These are phyloP conservation scores for Calonectria pseudoturangicola DNA, from an alignment of 2,329 filamentous ascomycete species.

Conservation along the genomic window DNA sequence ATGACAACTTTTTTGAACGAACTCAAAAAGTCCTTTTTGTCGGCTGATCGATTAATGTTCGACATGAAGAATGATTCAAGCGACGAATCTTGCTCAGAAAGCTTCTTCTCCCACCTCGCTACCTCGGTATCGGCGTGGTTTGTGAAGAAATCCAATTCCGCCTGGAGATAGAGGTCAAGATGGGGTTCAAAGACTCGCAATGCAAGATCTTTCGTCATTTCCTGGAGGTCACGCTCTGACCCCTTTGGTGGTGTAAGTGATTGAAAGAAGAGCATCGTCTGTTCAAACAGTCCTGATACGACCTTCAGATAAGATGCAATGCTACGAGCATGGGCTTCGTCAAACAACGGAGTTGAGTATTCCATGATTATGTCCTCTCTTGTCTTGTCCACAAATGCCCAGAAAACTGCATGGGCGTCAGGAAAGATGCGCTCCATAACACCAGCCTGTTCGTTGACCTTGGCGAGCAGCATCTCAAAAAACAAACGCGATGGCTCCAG, in stretches of 20 bases:
- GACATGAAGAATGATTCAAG: constrained; percentile 97
- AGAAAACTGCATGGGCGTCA: constrained; percentile 80
- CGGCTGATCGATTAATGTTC: constrained; percentile 93
- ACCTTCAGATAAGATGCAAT: constrained; percentile 88
- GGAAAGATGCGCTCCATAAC: constrained; percentile 91
- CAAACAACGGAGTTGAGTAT: constrained; percentile 89
- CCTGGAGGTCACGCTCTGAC: constrained; percentile 75
- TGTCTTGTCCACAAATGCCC: constrained; percentile 87
- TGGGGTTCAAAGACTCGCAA: constrained; percentile 90
- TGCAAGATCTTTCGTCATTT: constrained; percentile 80
- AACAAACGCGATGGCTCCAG: constrained; percentile 88
- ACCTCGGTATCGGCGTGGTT: constrained; percentile 86
- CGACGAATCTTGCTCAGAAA: constrained; percentile 92
- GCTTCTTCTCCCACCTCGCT: constrained; percentile 90
- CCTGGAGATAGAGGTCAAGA: constrained; percentile 92
- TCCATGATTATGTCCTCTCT: constrained; percentile 90
- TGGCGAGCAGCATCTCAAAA: constrained; percentile 83
- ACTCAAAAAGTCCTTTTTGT: constrained; percentile 96
- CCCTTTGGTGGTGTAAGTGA: constrained; percentile 81
- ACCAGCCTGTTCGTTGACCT: constrained; percentile 87
- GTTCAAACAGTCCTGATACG: constrained; percentile 90
- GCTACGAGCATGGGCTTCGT: constrained; percentile 87
- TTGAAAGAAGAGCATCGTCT: constrained; percentile 85
- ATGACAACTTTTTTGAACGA: constrained; percentile 99
- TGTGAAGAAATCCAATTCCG: constrained; percentile 92